Base-by-base conservation (phyloP, 768 basidiomycete genomes). In the Chalciporus pseudorubinellus region DNA sequence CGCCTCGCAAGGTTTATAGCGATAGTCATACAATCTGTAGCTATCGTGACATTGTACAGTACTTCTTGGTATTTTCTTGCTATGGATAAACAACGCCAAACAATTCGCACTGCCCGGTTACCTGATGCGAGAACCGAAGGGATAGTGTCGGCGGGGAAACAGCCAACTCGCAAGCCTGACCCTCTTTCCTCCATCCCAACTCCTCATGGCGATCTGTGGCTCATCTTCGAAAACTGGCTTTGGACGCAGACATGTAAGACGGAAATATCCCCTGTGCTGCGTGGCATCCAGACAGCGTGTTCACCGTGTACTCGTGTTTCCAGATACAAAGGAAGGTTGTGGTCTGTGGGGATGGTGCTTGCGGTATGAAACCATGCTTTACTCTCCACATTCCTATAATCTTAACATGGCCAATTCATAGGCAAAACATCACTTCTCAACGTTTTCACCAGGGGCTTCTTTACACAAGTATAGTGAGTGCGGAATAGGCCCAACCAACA, bases 341-440 rank as follows among this genome's bases (percentile, higher is more conserved):
- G 22, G 95, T 98, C n/a, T 87, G 94, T 55, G 95, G 95, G 33
- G 95, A 98, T 71, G 95, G 95, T 59, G 95, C 95, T 48, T 94
- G 90, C 63, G 95, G 95, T 89, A 47, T 24, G 51, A 38, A 11
- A 33, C 36, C 4, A 33, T 42, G 9, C 14, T 50, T 47, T 47
- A 1, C 48, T n/a, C 33, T 26, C 11, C 29, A 36, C 34, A 16
- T 39, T 55, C 49, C 50, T 48, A 31, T 51, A 41, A 33, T 42
- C 43, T 61, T 40, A 57, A 50, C 59, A 26, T n/a, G 34, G 10
- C 29, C 36, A 28, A 42, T 57, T 53, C 58, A 26, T 59, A 87
- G 86, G 86, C 60, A 89, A 92, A 75, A 92, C 89, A 1, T 90
- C 89, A 22, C 74, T 92, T 36, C 74, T 92, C 56, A 94, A 93